Base-by-base conservation (phyloP, 2,329 filamentous ascomycete species). In the Talaromyces verruculosus region DNA sequence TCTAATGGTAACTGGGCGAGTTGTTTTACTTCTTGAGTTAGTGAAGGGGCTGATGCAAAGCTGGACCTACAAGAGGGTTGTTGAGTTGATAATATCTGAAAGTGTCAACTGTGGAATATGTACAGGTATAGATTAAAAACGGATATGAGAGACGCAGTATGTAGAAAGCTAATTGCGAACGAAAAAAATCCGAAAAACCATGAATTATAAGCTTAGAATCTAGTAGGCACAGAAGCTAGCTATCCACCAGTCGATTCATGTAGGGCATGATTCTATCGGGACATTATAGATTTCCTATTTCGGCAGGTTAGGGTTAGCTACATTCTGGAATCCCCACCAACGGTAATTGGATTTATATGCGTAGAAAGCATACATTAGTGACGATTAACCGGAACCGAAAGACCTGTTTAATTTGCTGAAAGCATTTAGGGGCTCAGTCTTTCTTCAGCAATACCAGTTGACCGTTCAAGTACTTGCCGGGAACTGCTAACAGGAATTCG, bases 1-100 rank as follows among this genome's bases (percentile, higher is more conserved):
- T 77, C 75, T 6, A 91, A 91, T n/a, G 93, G 93, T 0, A 78
- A 85, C 55, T 97, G 93, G 93, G 82, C 15, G 30, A 63, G 61
- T 57, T 63, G 61, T n/a, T 63, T 63, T 57, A 57, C 35, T 22
- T 63, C 19, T n/a, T 53, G 15, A n/a, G 6, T 13, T 7, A 13
- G 41, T 4, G n/a, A 8, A 19, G 17, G 17, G 3, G 2, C 2
- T 33, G 30, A 37, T 37, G 35, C 6, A 41, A 33, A 41, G 15
- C n/a, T 41, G 11, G 37, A 17, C 37, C 3, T 41, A 41, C 5
- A 15, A 41, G 37, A 41, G 37, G 37, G 15, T 41, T 17, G 13
- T 41, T 41, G 37, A 17, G 37, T 41, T 15, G 13, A 41, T 17
- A 17, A n/a, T n/a, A n/a, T n/a, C n/a, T n/a, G n/a, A n/a, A 41